phyloP scores from a whole-genome alignment of 257 asterid species.

The Primulina huaijiensis region DNA sequence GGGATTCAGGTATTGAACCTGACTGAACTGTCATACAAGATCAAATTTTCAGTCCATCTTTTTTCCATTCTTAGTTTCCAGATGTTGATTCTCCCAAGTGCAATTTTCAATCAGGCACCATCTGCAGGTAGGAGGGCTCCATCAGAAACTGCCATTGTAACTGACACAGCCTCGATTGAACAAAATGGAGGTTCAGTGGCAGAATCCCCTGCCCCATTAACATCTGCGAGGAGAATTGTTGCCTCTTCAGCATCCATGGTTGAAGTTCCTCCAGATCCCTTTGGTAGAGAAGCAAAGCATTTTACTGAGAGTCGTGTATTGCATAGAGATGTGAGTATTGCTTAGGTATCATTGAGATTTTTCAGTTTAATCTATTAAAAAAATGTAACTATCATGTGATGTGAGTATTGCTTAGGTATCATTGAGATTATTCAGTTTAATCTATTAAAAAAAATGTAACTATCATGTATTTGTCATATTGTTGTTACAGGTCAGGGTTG shows the following conservation, averaged over 20 bases:
- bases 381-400: constrained; percentile 26
- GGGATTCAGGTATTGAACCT: constrained; percentile 72
- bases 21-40: too few species aligned
- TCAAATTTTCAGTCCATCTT: neutral
- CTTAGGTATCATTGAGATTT: neutral
- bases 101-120: constrained; percentile 60
- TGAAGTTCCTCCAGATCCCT: constrained; percentile 84
- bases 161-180: constrained; percentile 49
- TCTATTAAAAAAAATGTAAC: constrained; percentile 6
- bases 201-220: constrained; percentile 61
- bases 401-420: constrained; percentile 39
- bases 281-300: constrained; percentile 95
- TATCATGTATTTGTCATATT: constrained; percentile 13
- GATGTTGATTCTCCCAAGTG: constrained; percentile 4
- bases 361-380: constrained; percentile 8
- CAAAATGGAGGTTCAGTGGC: constrained; percentile 63
- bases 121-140: constrained; percentile 83
- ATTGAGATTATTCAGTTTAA: neutral
- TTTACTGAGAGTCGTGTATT: constrained; percentile 88
- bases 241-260: constrained; percentile 52
- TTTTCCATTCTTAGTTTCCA: neutral
- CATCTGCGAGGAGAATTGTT: constrained; percentile 90
- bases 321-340: constrained; percentile 77
- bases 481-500: constrained; percentile 77
- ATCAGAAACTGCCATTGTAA: constrained; percentile 41